Conservation (phyloP, 352 stramenopile genomes). For the Globisporangium yorkense region DNA sequence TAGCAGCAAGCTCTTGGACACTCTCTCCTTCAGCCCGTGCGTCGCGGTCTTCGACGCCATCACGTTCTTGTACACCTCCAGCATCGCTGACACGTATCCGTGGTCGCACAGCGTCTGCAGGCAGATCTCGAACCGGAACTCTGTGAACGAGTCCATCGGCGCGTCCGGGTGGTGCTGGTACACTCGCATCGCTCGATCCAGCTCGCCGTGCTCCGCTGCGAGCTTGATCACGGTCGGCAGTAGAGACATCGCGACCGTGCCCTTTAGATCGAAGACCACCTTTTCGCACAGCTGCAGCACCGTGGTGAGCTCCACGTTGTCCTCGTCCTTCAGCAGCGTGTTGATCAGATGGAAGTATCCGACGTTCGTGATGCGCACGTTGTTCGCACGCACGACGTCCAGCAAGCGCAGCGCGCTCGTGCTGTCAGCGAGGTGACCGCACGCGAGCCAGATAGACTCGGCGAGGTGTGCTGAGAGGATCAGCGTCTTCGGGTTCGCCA, state of each 20-base stretch:
- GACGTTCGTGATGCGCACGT: conserved; percentile 36
- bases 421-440: conserved; percentile 39
- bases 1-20: conserved; percentile 62
- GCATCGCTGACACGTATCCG: conserved; percentile 37
- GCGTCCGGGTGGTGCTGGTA: conserved; percentile 38
- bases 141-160: conserved; percentile 34
- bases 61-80: conserved; percentile 47
- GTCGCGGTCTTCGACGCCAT: conserved; percentile 33
- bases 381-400: conserved; percentile 21
- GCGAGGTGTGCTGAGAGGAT: conserved; percentile 36
- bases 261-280: conserved; percentile 29
- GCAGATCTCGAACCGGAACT: conserved; percentile 67
- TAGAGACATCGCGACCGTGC: conserved; percentile 45
- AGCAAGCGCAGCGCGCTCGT: conserved; percentile 25
- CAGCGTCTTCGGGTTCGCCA: conserved; percentile 7
- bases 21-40: conserved; percentile 34
- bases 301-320: conserved; percentile 33
- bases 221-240: conserved; percentile 52
- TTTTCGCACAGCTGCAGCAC: conserved; percentile 52
- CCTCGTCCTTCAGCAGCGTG: conserved; percentile 49
- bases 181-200: conserved; percentile 56
- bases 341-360: conserved; percentile 59
- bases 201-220: conserved; percentile 43
- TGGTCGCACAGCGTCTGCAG: conserved; percentile 49
- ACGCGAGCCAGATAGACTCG: conserved; percentile 45